A percentile compares a stretch with the other conserved stretches of the same genome.
These are phyloP conservation scores for Pyrenopolyporus hunteri DNA, from an alignment of 495 filamentous ascomycete species.

Conservation along the genomic window DNA sequence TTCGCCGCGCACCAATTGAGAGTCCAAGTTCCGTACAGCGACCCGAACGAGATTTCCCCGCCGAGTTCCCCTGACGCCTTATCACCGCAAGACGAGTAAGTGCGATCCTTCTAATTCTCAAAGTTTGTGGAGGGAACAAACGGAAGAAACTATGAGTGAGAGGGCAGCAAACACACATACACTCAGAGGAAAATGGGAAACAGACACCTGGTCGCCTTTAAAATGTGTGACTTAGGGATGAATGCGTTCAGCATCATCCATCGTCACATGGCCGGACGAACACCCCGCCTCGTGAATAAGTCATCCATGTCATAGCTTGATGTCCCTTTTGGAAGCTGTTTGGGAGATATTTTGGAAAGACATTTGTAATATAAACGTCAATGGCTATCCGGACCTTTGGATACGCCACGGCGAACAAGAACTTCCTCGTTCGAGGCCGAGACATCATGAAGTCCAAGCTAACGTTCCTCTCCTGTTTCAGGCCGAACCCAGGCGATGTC, in stretches of 20 bases:
- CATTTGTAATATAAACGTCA: background rate
- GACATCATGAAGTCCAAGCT: constrained; percentile 23
- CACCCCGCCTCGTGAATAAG: background rate
- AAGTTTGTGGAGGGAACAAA: background rate
- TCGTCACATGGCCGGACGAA: background rate
- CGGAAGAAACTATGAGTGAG: constrained; percentile 2
- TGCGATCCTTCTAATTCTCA: constrained; percentile 23
- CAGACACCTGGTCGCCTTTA: too few species aligned
- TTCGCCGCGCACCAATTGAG: constrained; percentile 40
- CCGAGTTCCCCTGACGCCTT: constrained; percentile 55
- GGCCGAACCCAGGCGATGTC: constrained; percentile 49
- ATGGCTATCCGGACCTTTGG: constrained; percentile 6
- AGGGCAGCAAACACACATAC: background rate
- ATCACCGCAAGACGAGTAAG: constrained; percentile 43
- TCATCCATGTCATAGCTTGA: constrained; percentile 1
- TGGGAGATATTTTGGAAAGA: constrained; percentile 12
- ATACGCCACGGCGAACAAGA: constrained; percentile 11
- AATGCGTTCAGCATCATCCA: constrained; percentile 4
- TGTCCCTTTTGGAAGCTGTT: constrained; percentile 12
- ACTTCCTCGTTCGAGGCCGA: background rate
- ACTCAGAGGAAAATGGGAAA: too few species aligned
- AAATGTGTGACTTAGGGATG: background rate
- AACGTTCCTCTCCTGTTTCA: constrained; percentile 31
- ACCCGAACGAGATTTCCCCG: constrained; percentile 51
- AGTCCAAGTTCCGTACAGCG: constrained; percentile 46